These are phyloP conservation scores for sunflower (Helianthus annuus) DNA, from an alignment of 129 eudicot genomes.

Conservation along the genomic window HanXRQr2.0-SUNRISE NC_035447.2:29592085-29592584, in stretches of 20 bases:
- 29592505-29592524: neutral
- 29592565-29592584: constrained; percentile 90
- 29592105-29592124: neutral
- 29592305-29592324: neutral
- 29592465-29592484: neutral
- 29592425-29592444: neutral
- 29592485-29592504: neutral
- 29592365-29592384: neutral
- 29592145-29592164: neutral
- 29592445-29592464: neutral
- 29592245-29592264: neutral
- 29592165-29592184: neutral
- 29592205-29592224: neutral
- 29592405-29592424: neutral
- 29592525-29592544: constrained; percentile 1
- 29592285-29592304: neutral
- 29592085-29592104: neutral
- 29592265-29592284: neutral
- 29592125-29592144: neutral
- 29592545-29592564: constrained; percentile 86
- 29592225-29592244: neutral
- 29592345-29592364: neutral
- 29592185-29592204: neutral
- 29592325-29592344: neutral
- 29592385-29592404: neutral